phyloP scores from a whole-genome alignment of 169 alveolate genomes.

The Eimeria acervulina region DNA sequence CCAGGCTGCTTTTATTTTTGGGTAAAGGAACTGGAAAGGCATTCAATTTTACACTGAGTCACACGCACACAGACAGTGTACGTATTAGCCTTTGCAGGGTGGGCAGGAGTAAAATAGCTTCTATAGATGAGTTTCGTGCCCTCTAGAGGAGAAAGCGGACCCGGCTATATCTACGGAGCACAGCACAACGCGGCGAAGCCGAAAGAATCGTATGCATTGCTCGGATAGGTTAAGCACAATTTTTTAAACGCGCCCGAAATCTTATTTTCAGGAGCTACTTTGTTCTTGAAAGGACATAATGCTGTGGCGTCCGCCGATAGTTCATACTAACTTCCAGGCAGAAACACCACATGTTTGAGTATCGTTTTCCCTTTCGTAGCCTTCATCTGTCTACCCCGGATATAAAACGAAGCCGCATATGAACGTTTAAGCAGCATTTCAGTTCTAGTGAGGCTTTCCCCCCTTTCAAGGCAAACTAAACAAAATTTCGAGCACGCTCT shows the following conservation, averaged over 20 bases:
- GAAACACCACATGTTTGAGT: neutral
- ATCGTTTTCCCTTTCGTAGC: neutral
- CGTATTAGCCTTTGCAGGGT: neutral
- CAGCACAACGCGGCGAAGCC: too few species aligned
- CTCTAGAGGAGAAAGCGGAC: too few species aligned
- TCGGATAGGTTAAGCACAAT: too few species aligned
- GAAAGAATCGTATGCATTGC: too few species aligned
- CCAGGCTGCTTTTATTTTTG: constrained; percentile 21
- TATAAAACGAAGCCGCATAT: neutral
- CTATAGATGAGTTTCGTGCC: too few species aligned
- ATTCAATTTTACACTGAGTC: neutral
- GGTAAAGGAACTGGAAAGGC: neutral
- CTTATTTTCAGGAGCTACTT: too few species aligned
- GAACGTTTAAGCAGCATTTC: neutral
- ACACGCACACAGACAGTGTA: neutral
- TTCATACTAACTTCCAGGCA: neutral
- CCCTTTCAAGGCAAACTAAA: neutral
- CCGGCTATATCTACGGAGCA: too few species aligned
- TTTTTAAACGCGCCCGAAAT: too few species aligned
- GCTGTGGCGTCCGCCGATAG: too few species aligned
- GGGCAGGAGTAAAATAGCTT: neutral
- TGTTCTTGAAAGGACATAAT: too few species aligned
- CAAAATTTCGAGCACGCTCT: neutral
- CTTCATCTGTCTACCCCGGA: neutral
- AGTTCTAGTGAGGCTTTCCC: neutral